Evolutionary conservation across 495 filamentous ascomycete genomes (phyloP), one percentile per base, ranked within the genome.

Genomic region (Podospora didyma): DNA sequence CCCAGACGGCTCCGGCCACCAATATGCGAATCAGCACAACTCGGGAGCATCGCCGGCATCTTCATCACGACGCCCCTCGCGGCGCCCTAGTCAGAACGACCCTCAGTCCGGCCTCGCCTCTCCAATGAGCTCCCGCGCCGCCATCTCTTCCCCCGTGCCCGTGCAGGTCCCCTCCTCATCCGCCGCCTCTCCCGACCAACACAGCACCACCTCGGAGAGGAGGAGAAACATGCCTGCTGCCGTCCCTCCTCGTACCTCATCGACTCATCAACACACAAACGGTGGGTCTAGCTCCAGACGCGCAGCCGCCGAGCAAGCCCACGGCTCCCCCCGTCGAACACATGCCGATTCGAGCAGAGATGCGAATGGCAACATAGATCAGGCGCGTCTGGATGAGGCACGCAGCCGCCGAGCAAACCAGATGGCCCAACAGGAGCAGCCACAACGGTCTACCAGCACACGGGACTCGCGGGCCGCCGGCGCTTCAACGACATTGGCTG

Each of bases 191-290:
- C 67, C 75, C 64, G 66, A 78, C 54, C 62, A 73, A 59, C 53
- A 76, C 63, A 73, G 73, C 52, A 37, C 52, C 14, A 73, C 64
- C 23, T 66, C 69, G 19, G 69, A 65, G 35, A 69, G 74, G 9
- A 75, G 64, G 63, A 70, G 65, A 59, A 75, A 73, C 71, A 70
- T 65, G 69, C 64, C 69, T 53, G 66, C 71, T 66, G 79, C 80
- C 56, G 82, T 80, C 53, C 85, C 83, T 41, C 82, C 84, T 26
- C 81, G 86, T 53, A 86, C 84, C 1, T 87, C 84, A 11, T 86
- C 83, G 23, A 82, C 82, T 53, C 77, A 78, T 56, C 67, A 64
- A 51, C 59, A 84, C 23, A 54, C 65, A 3, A 66, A 66, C 17
- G 70, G 69, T n/a, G 52, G 62, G 16, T 51, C 75, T 6, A 73